Evolutionary conservation across 169 alveolate species (phyloP).

Genomic region (Plasmodium berghei): DNA sequence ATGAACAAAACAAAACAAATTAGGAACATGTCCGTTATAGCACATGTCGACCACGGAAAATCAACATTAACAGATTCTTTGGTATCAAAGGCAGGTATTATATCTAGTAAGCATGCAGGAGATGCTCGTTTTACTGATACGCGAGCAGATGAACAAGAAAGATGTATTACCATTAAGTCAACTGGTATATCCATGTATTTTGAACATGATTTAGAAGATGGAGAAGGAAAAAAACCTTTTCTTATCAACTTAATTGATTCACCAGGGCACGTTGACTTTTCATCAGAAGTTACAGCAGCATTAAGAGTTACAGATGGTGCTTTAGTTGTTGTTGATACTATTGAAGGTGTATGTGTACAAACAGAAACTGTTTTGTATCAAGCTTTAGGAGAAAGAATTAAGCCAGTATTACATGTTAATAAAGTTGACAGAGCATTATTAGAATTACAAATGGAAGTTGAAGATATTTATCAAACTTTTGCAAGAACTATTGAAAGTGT

Average conservation of each 20-base stretch:
- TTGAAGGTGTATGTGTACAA: slow-evolving; percentile 99
- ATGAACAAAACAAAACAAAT: slow-evolving; percentile 98
- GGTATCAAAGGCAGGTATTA: slow-evolving; percentile 99
- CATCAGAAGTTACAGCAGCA: slow-evolving; percentile 99
- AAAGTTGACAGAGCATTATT: slow-evolving; percentile 98
- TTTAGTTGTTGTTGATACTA: slow-evolving; percentile 98
- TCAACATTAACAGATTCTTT: slow-evolving; percentile 99
- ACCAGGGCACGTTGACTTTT: slow-evolving; percentile 99
- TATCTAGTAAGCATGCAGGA: slow-evolving; percentile 98
- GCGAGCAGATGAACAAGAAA: slow-evolving; percentile 99
- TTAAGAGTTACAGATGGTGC: slow-evolving; percentile 99
- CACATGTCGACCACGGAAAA: slow-evolving; percentile 99
- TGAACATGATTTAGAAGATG: slow-evolving; percentile 96
- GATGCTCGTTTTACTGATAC: slow-evolving; percentile 99
- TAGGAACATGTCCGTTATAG: slow-evolving; percentile 99
- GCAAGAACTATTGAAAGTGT: slow-evolving; percentile 97
- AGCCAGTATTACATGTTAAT: slow-evolving; percentile 99
- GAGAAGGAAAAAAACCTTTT: slow-evolving; percentile 91
- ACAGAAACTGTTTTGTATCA: slow-evolving; percentile 99
- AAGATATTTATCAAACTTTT: slow-evolving; percentile 97
- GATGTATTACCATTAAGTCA: slow-evolving; percentile 99
- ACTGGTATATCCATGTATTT: slow-evolving; percentile 99
- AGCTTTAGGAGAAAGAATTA: slow-evolving; percentile 98
- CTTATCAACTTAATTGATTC: slow-evolving; percentile 99
- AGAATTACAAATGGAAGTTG: slow-evolving; percentile 98